Percentiles rank a stretch among this genome's conserved stretches.
These are phyloP conservation scores for Hirsutella rhossiliensis DNA, from an alignment of 2,329 filamentous ascomycete species.

Conservation along the genomic window DNA sequence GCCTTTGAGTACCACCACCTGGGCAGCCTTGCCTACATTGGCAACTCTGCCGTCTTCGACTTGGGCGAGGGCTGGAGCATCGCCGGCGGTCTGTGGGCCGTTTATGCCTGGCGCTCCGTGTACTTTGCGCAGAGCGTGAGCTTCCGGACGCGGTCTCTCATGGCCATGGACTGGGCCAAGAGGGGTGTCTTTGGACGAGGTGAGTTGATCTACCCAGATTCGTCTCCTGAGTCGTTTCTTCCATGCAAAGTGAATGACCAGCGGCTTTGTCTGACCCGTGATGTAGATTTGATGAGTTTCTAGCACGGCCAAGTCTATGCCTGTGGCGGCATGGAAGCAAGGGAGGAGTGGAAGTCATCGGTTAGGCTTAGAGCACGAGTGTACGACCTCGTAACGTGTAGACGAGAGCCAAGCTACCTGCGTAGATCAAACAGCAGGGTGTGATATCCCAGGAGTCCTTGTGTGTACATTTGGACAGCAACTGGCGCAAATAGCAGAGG, in stretches of 20 bases:
- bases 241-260: too few relatives aligned
- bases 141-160: slow-evolving; percentile 70
- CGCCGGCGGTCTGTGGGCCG: slow-evolving; percentile 76
- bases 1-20: slow-evolving; percentile 91
- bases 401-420: too few relatives aligned
- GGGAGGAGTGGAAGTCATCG: too few relatives aligned
- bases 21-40: slow-evolving; percentile 86
- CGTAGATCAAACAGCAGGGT: too few relatives aligned
- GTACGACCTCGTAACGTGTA: too few relatives aligned
- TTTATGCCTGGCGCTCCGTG: slow-evolving; percentile 91
- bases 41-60: slow-evolving; percentile 94
- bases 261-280: too few relatives aligned
- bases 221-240: too few relatives aligned
- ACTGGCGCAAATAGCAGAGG: too few relatives aligned
- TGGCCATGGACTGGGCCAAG: slow-evolving; percentile 99
- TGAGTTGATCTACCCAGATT: slow-evolving; percentile 31
- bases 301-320: neutral
- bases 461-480: too few relatives aligned
- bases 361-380: too few relatives aligned
- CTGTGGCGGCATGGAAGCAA: too few relatives aligned
- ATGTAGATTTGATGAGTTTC: neutral
- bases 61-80: slow-evolving; percentile 65
- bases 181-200: slow-evolving; percentile 89
- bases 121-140: slow-evolving; percentile 98
- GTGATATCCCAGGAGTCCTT: too few relatives aligned